Evolutionary conservation across 768 basidiomycete species (phyloP), one percentile per base, ranked within the genome.

Genomic region (Auriscalpium vulgare): DNA sequence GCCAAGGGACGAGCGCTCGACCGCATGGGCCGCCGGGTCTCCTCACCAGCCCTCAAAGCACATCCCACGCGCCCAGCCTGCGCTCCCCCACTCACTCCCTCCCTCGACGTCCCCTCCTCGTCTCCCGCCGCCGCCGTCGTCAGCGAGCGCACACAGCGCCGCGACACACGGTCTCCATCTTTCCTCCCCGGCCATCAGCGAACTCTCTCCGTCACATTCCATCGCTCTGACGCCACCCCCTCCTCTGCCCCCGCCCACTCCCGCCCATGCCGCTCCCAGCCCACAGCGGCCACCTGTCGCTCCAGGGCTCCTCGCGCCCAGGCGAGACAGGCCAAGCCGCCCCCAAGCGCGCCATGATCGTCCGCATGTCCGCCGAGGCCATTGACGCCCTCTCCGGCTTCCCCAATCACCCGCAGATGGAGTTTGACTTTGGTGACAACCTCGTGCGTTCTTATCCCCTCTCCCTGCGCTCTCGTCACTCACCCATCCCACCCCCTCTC

Each of bases 291-390:
- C 71, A 75, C 10, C 75, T 88, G 46, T 74, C 84, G 9, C 76
- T 91, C 45, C 78, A 83, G 45, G 80, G 82, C 36, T 75, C 77
- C 62, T 74, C 81, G 1, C 72, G 73, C 47, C 80, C 80, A 37
- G 82, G 79, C 47, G 83, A 79, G 58, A 72, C 78, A 0, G 65
- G 77, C 37, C 79, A 81, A 37, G 75, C 84, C 4, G 81, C 78
- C 57, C 82, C 82, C 11, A 88, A 87, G 73, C 77, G 78, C 23
- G 88, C 88, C 49, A 83, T 89, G 81, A 73, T 91, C 50, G 78
- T 91, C 43, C 83, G 87, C 55, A 76, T 91, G 78, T 82, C 88
- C 4, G 75, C 79, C 37, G 85, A 88, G 67, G 82, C 85, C 0
- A 74, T 90, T 57, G 82, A 87, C 54, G 84, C 84, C 1, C 78